Conservation (phyloP, 176 grass and related monocot species). For the Themeda triandra region DNA sequence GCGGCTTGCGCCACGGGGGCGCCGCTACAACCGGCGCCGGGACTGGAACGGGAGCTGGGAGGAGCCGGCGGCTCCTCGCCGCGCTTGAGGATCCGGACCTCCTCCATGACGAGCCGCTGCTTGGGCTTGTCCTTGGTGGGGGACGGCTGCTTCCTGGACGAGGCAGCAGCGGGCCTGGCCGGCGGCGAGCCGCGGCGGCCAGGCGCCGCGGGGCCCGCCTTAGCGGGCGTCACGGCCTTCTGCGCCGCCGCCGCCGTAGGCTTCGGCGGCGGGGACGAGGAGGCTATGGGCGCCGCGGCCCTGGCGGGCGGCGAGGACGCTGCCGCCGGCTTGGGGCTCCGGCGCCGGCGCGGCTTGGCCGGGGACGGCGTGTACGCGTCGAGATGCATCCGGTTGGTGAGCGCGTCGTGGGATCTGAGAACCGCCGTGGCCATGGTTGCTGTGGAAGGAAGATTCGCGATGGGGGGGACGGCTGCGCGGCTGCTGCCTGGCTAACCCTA, state of each 20-base stretch:
- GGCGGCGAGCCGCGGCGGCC: constrained; percentile 12
- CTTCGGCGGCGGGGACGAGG: neutral
- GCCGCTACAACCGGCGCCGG: neutral
- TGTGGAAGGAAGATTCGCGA: too few relatives aligned
- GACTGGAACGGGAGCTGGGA: neutral
- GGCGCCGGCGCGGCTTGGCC: constrained; percentile 11
- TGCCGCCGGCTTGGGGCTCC: constrained; percentile 3
- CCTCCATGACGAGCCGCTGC: constrained; percentile 32
- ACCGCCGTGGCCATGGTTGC: constrained; percentile 45
- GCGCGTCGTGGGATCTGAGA: constrained; percentile 43
- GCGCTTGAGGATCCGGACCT: constrained; percentile 70
- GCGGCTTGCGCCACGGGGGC: neutral
- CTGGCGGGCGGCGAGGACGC: neutral
- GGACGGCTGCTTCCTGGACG: constrained; percentile 1
- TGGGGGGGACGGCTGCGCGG: neutral
- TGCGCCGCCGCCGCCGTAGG: neutral
- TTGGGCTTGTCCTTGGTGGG: constrained; percentile 25
- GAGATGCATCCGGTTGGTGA: constrained; percentile 36
- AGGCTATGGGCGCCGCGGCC: neutral
- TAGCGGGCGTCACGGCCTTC: neutral
- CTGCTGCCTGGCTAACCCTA: constrained; percentile 26
- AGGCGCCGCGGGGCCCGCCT: neutral
- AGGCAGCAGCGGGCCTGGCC: neutral
- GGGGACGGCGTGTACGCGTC: constrained; percentile 40
- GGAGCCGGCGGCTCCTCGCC: constrained; percentile 42